Conservation (phyloP, 768 basidiomycete species). For the Naganishia vishniacii region DNA sequence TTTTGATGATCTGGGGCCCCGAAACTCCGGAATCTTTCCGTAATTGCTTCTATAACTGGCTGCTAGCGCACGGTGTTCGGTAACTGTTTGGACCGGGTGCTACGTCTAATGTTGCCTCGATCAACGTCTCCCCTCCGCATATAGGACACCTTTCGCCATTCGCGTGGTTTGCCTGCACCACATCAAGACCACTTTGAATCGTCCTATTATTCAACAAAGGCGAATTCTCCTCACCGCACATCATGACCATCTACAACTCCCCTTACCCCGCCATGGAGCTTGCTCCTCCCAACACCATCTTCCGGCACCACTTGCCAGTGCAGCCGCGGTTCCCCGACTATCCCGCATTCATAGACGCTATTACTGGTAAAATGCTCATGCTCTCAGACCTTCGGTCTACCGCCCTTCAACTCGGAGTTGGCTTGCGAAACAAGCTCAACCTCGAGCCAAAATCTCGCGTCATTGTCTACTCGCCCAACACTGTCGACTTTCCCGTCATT, state of each 20-base stretch:
- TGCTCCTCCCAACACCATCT: conserved; percentile 17
- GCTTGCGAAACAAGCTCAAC: conserved; percentile 57
- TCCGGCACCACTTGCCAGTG: conserved; percentile 12
- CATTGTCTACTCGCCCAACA: conserved; percentile 64
- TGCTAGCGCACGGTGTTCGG: too few species aligned
- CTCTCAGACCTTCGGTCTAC: conserved; percentile 57
- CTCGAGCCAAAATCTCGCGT: conserved; percentile 54
- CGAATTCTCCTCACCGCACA: too few species aligned
- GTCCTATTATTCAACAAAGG: too few species aligned
- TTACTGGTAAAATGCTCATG: conserved; percentile 57
- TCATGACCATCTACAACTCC: conserved; percentile 15
- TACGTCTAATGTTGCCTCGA: too few species aligned
- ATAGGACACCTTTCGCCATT: too few species aligned
- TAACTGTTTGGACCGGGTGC: too few species aligned
- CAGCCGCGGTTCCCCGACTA: conserved; percentile 15
- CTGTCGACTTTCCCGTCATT: conserved; percentile 56
- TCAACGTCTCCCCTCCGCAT: too few species aligned
- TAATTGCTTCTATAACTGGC: too few species aligned
- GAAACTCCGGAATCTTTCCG: too few species aligned
- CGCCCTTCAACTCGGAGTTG: conserved; percentile 59
- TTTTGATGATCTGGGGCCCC: too few species aligned
- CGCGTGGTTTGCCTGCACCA: too few species aligned
- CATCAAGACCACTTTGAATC: too few species aligned
- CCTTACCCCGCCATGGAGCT: conserved; percentile 12
- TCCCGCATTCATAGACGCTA: conserved; percentile 65